Conservation (phyloP, 768 basidiomycete genomes). For the Imleria badia region DNA sequence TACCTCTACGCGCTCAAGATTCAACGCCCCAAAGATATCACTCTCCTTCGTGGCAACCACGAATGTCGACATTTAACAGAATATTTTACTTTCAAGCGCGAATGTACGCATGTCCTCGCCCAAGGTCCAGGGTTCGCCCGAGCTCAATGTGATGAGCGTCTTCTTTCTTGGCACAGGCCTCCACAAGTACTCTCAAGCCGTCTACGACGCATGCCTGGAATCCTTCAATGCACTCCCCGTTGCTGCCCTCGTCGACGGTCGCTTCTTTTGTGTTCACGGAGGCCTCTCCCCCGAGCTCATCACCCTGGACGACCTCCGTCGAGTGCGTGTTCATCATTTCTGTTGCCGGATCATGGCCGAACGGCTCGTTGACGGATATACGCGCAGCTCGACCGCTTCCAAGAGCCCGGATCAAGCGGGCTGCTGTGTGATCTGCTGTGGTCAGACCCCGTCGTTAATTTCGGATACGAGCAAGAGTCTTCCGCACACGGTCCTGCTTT, state of each 20-base stretch:
- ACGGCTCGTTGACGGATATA: conserved; percentile 7
- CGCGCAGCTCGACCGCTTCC: conserved; percentile 81
- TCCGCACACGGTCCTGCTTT: conserved; percentile 51
- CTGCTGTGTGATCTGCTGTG: conserved; percentile 93
- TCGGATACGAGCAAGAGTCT: conserved; percentile 75
- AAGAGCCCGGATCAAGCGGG: conserved; percentile 90
- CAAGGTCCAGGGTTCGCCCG: not conserved
- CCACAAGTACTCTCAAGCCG: conserved; percentile 35
- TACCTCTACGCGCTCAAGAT: conserved; percentile 95
- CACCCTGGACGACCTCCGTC: conserved; percentile 70
- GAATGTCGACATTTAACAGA: conserved; percentile 97
- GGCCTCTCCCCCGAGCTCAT: conserved; percentile 88
- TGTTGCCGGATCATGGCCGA: not conserved
- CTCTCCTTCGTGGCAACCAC: conserved; percentile 91
- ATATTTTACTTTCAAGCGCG: conserved; percentile 97
- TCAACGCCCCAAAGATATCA: conserved; percentile 78
- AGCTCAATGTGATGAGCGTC: conserved; percentile 5
- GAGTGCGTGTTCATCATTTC: conserved; percentile 42
- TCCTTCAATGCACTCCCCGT: conserved; percentile 91
- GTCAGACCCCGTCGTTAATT: conserved; percentile 91
- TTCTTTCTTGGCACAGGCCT: conserved; percentile 22
- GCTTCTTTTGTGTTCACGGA: conserved; percentile 98
- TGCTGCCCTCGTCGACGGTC: conserved; percentile 87
- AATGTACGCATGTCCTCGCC: conserved; percentile 59
- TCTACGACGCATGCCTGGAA: conserved; percentile 91